Evolutionary conservation across 2,329 filamentous ascomycete genomes (phyloP).

Genomic region (Fusarium coicis): DNA sequence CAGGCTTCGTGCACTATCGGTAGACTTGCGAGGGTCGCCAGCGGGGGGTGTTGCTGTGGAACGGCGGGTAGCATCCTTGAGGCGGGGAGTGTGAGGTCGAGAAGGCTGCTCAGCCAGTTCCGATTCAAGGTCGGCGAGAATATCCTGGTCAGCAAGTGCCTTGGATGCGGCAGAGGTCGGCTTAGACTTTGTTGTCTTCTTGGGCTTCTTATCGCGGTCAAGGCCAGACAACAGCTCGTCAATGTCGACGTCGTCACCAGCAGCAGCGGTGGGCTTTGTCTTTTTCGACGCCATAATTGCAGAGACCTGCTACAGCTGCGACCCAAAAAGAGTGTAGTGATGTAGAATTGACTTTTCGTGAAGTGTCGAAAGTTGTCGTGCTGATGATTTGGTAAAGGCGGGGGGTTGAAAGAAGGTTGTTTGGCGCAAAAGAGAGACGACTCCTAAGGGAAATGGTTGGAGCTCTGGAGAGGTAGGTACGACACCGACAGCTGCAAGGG

Average conservation of each 20-base stretch:
- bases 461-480: conserved; percentile 32
- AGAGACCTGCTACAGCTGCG: background rate
- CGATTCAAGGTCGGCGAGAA: conserved; percentile 85
- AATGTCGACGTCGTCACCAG: conserved; percentile 68
- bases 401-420: conserved; percentile 36
- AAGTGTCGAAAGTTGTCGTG: background rate
- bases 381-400: conserved; percentile 24
- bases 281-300: conserved; percentile 69
- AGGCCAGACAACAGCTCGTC: conserved; percentile 74
- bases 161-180: conserved; percentile 62
- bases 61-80: conserved; percentile 62
- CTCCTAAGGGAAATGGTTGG: conserved; percentile 22
- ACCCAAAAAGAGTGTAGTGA: background rate
- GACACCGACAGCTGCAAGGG: conserved; percentile 31
- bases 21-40: conserved; percentile 79
- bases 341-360: background rate
- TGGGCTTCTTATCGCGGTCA: conserved; percentile 61
- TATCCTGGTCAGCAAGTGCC: conserved; percentile 71
- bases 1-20: conserved; percentile 77
- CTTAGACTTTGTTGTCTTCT: conserved; percentile 61
- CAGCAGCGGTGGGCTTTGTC: conserved; percentile 62
- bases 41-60: conserved; percentile 62
- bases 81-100: conserved; percentile 84
- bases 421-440: conserved; percentile 28
- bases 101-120: conserved; percentile 77